Base-by-base conservation (phyloP, 164 flowering plant genomes). In the Piper betle region DNA sequence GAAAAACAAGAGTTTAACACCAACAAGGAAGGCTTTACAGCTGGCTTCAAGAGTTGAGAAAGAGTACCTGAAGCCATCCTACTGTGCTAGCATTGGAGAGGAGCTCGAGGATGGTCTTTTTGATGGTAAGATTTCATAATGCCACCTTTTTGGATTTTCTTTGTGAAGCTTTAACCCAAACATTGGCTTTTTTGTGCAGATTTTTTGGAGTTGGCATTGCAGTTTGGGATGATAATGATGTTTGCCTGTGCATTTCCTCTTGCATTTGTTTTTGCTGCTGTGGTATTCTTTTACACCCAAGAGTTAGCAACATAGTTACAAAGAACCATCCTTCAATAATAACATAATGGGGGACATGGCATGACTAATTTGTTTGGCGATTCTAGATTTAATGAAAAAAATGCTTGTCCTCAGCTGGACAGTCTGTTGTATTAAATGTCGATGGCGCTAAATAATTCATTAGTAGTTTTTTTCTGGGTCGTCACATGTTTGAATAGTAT, bases 171-270 rank as follows among this genome's bases (percentile, higher is more conserved):
- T 58, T 15, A 25, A 3, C 64, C 52, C 42, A n/a, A 52, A 55
- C 19, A 19, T 38, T 15, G 12, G 43, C 42, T 53, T 6, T 10
- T 66, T 13, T 5, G 15, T 76, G 83, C 87, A 92, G 98, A 90
- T 64, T 87, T 83, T 64, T 70, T 93, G 72, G 91, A 85, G 74
- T 65, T 93, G 79, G 84, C 91, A 1, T 71, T 93, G 74, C 96
- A 93, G 70, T 93, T 93, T 76, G 98, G 98, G 64, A 84, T 87
- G 96, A 81, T 90, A 64, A 87, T 93, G 98, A 89, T 93, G 98
- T 93, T 93, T 78, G 96, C 96, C 39, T 86, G 98, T 77, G 98
- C 96, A 57, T 93, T 89, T 66, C 98, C 98, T 33, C 90, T 80
- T 5, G 86, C 87, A 20, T 93, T 93, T 73, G 84, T 73, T 64